Evolutionary conservation across 2,329 filamentous ascomycete genomes (phyloP), one percentile per base, ranked within the genome.

Genomic region (Fusarium neocosmosporiellum): DNA sequence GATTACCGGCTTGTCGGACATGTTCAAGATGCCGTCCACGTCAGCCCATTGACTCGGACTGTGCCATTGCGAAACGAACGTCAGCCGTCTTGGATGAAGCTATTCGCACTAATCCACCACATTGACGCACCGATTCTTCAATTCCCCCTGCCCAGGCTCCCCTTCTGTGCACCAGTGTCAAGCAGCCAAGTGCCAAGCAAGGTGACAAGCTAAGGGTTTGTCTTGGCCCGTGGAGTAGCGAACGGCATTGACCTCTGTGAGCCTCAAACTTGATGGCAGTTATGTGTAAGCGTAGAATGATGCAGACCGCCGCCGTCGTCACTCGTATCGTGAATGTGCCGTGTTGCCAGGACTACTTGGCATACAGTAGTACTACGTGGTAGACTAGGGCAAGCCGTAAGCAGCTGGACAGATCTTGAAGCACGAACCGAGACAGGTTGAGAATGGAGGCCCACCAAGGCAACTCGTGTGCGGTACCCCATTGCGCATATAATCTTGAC

Each of bases 111-210:
- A 48, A 27, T 48, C 43, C 3, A 4, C 8, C 6, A 24, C 39
- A 43, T 5, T 24, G 24, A 46, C 41, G 10, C 20, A 48, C 43
- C 22, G 27, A 18, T 13, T n/a, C 27, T 33, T 60, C 8, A n/a
- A 39, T 59, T 22, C 18, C 58, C 58, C 58, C 58, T 60, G 58
- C 58, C 39, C 58, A 60, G 58, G 13, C 39, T 43, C 39, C 34
- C 53, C 33, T 10, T 24, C 20, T 22, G 54, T 37, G 36, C 57
- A 43, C n/a, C 57, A 24, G 37, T 16, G 27, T 34, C 24, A 59
- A 43, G 58, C 29, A 48, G 58, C 58, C 58, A 60, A 60, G 58
- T 24, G 37, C 54, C 54, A 58, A 59, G 57, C 31, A 11, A 29
- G 27, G 24, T 48, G 29, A 46, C 58, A 60, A 60, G 58, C 39